Percentiles rank a stretch among this genome's conserved stretches.
These are phyloP conservation scores for Wickerhamomyces sp. DNA, from an alignment of 1,139 yeast species.

Conservation along the genomic window DNA sequence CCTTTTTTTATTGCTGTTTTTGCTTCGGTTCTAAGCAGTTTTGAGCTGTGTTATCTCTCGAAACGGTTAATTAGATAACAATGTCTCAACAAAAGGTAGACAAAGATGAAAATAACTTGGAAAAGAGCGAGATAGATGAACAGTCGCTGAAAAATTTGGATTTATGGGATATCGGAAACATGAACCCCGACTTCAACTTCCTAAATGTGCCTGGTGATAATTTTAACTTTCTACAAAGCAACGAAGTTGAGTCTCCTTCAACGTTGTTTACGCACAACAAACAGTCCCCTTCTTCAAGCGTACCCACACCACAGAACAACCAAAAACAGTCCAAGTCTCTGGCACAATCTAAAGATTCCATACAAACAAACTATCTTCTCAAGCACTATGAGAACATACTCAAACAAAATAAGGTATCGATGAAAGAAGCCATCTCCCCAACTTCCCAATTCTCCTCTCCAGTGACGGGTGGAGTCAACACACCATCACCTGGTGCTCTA, in stretches of 20 bases:
- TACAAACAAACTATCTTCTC: slow-evolving; percentile 10
- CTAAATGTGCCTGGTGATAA: slow-evolving; percentile 24
- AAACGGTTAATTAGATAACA: background rate
- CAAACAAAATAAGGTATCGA: slow-evolving; percentile 19
- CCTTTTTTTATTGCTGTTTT: too few species aligned
- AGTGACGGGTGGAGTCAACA: slow-evolving; percentile 3
- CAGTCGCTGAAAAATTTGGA: slow-evolving; percentile 3
- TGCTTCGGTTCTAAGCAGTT: background rate
- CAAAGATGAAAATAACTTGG: background rate
- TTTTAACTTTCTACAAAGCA: slow-evolving; percentile 19
- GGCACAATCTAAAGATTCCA: slow-evolving; percentile 16
- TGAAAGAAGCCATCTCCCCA: slow-evolving; percentile 18
- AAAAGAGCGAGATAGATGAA: background rate
- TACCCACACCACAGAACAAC: slow-evolving; percentile 17
- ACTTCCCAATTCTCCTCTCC: slow-evolving; percentile 9
- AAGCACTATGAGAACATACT: slow-evolving; percentile 21
- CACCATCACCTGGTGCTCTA: background rate
- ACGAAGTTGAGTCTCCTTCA: slow-evolving; percentile 9
- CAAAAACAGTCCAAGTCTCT: slow-evolving; percentile 13
- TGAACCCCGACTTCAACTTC: slow-evolving; percentile 27
- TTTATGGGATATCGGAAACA: slow-evolving; percentile 13
- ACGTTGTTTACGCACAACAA: background rate
- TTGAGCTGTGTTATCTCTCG: background rate
- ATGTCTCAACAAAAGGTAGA: background rate
- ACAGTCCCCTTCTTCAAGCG: background rate